Conservation (phyloP, 2,329 filamentous ascomycete genomes). For the Aureobasidium sp. region DNA sequence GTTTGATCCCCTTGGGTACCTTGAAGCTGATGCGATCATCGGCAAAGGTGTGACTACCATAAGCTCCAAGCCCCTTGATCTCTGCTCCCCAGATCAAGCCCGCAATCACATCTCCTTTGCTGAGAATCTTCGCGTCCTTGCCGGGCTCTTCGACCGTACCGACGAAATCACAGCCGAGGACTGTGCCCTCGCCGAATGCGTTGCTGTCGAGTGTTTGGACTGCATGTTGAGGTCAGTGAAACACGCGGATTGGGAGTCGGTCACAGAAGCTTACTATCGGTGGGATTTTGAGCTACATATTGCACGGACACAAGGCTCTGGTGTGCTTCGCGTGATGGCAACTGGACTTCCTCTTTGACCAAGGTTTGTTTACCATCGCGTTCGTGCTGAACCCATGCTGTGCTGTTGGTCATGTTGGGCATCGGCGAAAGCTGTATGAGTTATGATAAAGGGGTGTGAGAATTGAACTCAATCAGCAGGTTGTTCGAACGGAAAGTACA, state of each 20-base stretch:
- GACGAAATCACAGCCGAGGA: constrained; percentile 42
- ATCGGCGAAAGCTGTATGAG: too few relatives aligned
- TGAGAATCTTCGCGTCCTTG: constrained; percentile 37
- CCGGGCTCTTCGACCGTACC: constrained; percentile 47
- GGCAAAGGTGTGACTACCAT: background rate
- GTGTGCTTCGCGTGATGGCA: background rate
- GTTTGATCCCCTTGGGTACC: background rate
- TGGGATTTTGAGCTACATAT: constrained; percentile 47
- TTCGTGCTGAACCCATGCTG: background rate
- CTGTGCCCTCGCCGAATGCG: background rate
- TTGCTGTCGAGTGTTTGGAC: constrained; percentile 7
- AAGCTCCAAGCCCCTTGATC: background rate
- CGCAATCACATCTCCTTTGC: constrained; percentile 43
- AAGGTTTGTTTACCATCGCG: background rate
- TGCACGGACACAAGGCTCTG: constrained; percentile 39
- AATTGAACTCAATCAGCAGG: too few relatives aligned
- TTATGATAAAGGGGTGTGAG: too few relatives aligned
- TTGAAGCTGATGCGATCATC: constrained; percentile 8
- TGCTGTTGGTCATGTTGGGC: background rate
- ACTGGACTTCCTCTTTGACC: background rate
- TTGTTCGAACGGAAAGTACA: too few relatives aligned
- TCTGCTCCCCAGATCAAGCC: constrained; percentile 29
- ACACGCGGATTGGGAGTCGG: background rate
- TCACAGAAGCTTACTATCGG: constrained; percentile 33
- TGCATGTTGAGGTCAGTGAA: background rate